Conservation (phyloP, 2,329 filamentous ascomycete species). For the Colletotrichum lini region DNA sequence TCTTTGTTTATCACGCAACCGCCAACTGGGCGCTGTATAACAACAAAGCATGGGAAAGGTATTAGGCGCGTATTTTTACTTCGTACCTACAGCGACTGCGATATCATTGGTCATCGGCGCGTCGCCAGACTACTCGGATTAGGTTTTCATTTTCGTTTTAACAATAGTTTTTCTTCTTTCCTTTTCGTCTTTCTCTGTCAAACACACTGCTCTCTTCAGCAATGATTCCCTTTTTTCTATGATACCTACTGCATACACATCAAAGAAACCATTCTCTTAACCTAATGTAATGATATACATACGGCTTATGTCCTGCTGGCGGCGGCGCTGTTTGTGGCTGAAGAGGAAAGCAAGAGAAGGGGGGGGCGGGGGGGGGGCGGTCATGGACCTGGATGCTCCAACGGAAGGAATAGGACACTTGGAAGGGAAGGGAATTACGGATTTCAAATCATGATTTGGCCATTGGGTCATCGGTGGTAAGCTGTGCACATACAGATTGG, state of each 20-base stretch:
- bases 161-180: constrained; percentile 23
- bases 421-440: neutral
- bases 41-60: constrained; percentile 7
- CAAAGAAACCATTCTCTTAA: constrained; percentile 31
- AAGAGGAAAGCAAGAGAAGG: neutral
- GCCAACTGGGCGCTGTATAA: constrained; percentile 27
- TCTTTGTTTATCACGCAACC: neutral
- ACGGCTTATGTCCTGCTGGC: constrained; percentile 38
- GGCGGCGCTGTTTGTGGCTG: constrained; percentile 39
- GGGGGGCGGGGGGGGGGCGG: neutral
- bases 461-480: neutral
- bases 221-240: constrained; percentile 23
- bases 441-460: neutral
- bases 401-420: constrained; percentile 5
- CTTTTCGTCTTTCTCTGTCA: neutral
- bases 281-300: constrained; percentile 43
- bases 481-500: neutral
- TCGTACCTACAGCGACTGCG: constrained; percentile 31
- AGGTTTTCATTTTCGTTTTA: constrained; percentile 2
- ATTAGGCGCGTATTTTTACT: constrained; percentile 6
- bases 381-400: constrained; percentile 20
- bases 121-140: constrained; percentile 14
- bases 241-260: constrained; percentile 39
- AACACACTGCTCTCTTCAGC: constrained; percentile 2
- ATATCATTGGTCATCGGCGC: constrained; percentile 22